Conservation (phyloP, 306 rosid genomes). For the Rosa rugosa region DNA sequence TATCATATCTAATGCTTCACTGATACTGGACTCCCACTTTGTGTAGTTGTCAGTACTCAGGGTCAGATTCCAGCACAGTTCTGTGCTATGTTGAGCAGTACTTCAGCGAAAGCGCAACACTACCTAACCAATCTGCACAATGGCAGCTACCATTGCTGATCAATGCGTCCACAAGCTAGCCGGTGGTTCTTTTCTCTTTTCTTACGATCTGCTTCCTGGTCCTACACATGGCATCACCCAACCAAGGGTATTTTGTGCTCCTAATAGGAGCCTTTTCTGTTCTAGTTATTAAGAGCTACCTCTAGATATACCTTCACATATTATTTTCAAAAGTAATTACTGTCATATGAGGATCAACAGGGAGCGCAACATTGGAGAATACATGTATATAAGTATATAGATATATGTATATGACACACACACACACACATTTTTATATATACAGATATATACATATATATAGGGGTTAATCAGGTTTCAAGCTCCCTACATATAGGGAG, state of each 20-base stretch:
- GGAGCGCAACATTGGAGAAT: not conserved
- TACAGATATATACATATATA: too few relatives aligned
- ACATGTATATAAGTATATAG: not conserved
- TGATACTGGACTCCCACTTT: not conserved
- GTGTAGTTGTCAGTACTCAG: not conserved
- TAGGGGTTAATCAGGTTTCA: not conserved
- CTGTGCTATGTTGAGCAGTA: not conserved
- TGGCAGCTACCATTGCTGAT: not conserved
- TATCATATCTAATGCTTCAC: not conserved
- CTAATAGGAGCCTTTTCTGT: not conserved
- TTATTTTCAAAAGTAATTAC: not conserved
- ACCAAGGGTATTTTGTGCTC: not conserved
- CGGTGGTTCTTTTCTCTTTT: not conserved
- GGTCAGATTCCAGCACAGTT: not conserved
- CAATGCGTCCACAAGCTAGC: not conserved
- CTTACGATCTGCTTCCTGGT: not conserved
- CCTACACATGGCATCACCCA: not conserved
- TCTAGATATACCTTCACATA: not conserved
- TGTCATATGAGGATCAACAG: not conserved
- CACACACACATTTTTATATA: not conserved
- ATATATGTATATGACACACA: not conserved
- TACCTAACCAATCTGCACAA: not conserved
- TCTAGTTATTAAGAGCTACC: not conserved
- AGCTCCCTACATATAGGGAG: not conserved
- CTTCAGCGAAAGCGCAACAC: not conserved